Evolutionary conservation across 1,284 basidiomycete genomes (phyloP), one percentile per base, ranked within the genome.

Genomic region (Tilletiopsis washingtonensis): DNA sequence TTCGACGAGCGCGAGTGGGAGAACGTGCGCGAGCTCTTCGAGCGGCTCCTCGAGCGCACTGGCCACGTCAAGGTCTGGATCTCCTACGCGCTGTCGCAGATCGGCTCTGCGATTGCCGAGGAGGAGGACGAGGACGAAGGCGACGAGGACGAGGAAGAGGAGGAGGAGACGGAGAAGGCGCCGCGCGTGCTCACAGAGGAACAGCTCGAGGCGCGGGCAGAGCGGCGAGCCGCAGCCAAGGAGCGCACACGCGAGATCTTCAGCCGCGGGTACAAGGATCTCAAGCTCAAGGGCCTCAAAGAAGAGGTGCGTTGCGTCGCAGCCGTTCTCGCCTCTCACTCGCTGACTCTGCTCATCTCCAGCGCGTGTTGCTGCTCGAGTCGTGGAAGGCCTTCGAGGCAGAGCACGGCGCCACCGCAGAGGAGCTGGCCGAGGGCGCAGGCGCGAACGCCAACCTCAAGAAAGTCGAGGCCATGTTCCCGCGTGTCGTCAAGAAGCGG

Each of bases 361-460:
- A 34, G 85, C 87, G 91, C 48, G 87, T 90, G 38, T 83, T 87
- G 5, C 76, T 97, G 9, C 80, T 96, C 19, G 86, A 91, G 71
- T 84, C 88, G 1, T 97, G 91, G 91, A 93, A 91, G 75, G 78
- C 82, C 3, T 91, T 91, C 69, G 91, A 97, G 75, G 78, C 83
- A 59, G 79, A 81, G 41, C 78, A 89, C 60, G 90, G 91, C 17
- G 79, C 81, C 1, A 74, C 80, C 12, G 81, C 81, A 12, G 81
- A 85, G 49, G 47, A 49, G 29, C 17, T 49, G 19, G 47, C 36
- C 5, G 17, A 23, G 7, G 46, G 38, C 5, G 25, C 7, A 29
- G 48, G 36, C 6, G 54, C 53, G 5, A n/a, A 47, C 3, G 37
- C 43, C 2, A 59, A 60, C n/a, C 78, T 86, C 25, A 78, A 80